Evolutionary conservation across 106 monocot genomes (phyloP).

Genomic region (Amphibolis antarctica): DNA sequence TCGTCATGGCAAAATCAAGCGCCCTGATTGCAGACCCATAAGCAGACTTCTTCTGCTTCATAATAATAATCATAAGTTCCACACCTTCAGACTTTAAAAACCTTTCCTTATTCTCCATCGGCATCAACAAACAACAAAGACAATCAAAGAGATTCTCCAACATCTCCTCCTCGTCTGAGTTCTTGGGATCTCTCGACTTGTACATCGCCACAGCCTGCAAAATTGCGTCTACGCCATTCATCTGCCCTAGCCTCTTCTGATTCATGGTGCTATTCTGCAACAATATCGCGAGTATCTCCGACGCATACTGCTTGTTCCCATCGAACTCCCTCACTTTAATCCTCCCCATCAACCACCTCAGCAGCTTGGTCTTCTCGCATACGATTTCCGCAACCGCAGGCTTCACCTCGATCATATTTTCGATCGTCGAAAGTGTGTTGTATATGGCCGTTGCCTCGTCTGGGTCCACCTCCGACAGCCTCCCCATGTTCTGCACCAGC

Average conservation of each 20-base stretch:
- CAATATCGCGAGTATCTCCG: conserved; percentile 69
- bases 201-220: conserved; percentile 95
- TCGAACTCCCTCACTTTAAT: conserved; percentile 87
- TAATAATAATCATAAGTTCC: conserved; percentile 84
- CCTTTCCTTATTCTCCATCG: conserved; percentile 87
- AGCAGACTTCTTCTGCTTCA: conserved; percentile 97
- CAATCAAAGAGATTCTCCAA: conserved; percentile 96
- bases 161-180: conserved; percentile 93
- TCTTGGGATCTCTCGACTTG: conserved; percentile 92
- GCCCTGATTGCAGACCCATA: conserved; percentile 39
- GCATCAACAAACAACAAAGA: conserved; percentile 91
- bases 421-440: conserved; percentile 60
- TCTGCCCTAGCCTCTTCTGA: conserved; percentile 85
- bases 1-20: conserved; percentile 96
- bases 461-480: conserved; percentile 74
- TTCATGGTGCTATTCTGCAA: conserved; percentile 80
- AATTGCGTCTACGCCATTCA: conserved; percentile 89
- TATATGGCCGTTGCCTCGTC: conserved; percentile 79
- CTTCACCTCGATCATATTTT: conserved; percentile 74
- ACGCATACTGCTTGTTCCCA: conserved; percentile 43
- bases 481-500: conserved; percentile 70
- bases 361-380: conserved; percentile 76
- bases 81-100: conserved; percentile 62
- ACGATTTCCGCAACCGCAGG: conserved; percentile 49
- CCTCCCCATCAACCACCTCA: conserved; percentile 28